These are phyloP conservation scores for Lactarius sanguifluus DNA, from an alignment of 768 basidiomycete genomes.

Conservation along the genomic window DNA sequence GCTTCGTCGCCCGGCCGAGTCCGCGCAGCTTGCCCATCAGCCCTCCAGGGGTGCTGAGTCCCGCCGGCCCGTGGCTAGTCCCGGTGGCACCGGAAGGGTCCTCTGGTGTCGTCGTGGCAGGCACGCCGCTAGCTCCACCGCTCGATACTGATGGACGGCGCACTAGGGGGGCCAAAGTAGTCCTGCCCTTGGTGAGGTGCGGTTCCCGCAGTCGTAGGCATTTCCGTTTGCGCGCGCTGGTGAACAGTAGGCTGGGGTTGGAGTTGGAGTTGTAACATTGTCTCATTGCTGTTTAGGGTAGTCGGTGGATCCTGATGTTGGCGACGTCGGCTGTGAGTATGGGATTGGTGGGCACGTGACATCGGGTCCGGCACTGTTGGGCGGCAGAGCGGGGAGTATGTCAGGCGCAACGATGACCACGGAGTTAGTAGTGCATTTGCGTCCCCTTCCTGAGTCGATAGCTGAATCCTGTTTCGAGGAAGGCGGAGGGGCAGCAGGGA, in stretches of 20 bases:
- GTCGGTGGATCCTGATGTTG: conserved; percentile 18
- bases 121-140: conserved; percentile 39
- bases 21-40: conserved; percentile 80
- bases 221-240: conserved; percentile 13
- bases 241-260: neutral
- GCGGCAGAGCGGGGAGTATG: conserved; percentile 65
- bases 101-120: conserved; percentile 40
- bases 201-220: neutral
- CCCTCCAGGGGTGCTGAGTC: conserved; percentile 39
- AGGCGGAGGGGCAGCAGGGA: conserved; percentile 12
- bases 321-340: conserved; percentile 21
- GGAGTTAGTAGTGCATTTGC: conserved; percentile 37
- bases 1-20: conserved; percentile 60
- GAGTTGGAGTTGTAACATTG: neutral
- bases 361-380: conserved; percentile 41
- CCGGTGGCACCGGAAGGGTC: conserved; percentile 37
- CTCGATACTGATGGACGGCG: conserved; percentile 48
- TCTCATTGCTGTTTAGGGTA: neutral
- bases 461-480: neutral
- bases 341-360: neutral
- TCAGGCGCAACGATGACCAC: conserved; percentile 54
- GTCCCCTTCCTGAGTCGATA: neutral
- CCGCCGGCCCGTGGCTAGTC: neutral
- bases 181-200: conserved; percentile 40
- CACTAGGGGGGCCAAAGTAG: conserved; percentile 50